Evolutionary conservation across 2,329 filamentous ascomycete species (phyloP).

Genomic region (Elsinoe perseae): DNA sequence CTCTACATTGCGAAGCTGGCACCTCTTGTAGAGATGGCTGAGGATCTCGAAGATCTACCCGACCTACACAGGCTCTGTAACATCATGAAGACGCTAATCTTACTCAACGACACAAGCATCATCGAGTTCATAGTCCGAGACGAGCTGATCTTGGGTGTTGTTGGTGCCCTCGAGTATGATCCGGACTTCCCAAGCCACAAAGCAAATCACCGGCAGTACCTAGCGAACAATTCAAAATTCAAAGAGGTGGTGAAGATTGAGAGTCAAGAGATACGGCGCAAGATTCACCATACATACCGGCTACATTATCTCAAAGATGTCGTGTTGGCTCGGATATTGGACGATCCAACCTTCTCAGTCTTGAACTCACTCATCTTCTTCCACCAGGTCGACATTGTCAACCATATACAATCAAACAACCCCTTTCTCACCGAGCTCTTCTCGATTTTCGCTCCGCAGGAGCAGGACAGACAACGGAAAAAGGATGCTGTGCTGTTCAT

Average conservation of each 20-base stretch:
- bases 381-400: conserved; percentile 96
- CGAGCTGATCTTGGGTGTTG: conserved; percentile 79
- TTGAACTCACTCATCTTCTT: conserved; percentile 98
- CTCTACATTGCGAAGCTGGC: conserved; percentile 76
- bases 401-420: conserved; percentile 78
- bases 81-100: conserved; percentile 93
- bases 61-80: conserved; percentile 91
- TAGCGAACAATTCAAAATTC: conserved; percentile 79
- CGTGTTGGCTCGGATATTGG: conserved; percentile 89
- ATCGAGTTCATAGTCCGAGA: conserved; percentile 92
- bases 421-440: conserved; percentile 80
- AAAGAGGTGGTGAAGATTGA: conserved; percentile 95
- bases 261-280: conserved; percentile 69
- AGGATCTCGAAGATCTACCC: conserved; percentile 77
- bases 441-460: conserved; percentile 65
- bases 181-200: conserved; percentile 97
- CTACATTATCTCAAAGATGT: conserved; percentile 97
- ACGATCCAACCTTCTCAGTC: conserved; percentile 95
- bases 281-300: conserved; percentile 94
- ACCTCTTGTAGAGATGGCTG: conserved; percentile 77
- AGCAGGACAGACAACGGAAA: conserved; percentile 61
- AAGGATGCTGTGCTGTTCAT: conserved; percentile 95
- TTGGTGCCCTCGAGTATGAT: conserved; percentile 94
- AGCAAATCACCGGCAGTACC: conserved; percentile 90
- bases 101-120: conserved; percentile 84